phyloP scores from a whole-genome alignment of 2,329 filamentous ascomycete genomes.

The Alternaria gansuensis region DNA sequence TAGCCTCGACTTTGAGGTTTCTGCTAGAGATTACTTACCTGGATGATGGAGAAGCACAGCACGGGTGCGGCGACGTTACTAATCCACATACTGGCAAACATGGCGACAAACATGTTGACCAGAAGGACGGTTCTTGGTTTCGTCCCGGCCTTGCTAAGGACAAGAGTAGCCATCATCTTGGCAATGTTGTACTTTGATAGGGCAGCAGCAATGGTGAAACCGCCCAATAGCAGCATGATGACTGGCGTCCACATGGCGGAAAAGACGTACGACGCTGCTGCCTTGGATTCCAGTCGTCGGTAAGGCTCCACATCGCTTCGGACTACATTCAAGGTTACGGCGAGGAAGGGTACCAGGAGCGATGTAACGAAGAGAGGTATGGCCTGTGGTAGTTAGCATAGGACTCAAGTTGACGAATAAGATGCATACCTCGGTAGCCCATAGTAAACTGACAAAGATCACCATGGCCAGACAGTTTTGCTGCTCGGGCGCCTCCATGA shows the following conservation, averaged over 20 bases:
- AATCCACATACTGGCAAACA: slow-evolving; percentile 98
- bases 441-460: slow-evolving; percentile 90
- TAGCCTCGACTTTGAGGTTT: slow-evolving; percentile 1
- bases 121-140: slow-evolving; percentile 86
- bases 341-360: slow-evolving; percentile 89
- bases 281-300: slow-evolving; percentile 76
- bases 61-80: slow-evolving; percentile 98
- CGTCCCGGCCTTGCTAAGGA: slow-evolving; percentile 95
- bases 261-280: slow-evolving; percentile 85
- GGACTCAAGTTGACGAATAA: background rate
- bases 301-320: slow-evolving; percentile 76
- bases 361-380: slow-evolving; percentile 98
- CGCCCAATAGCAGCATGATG: slow-evolving; percentile 96
- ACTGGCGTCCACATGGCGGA: slow-evolving; percentile 99
- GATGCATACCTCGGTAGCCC: slow-evolving; percentile 83
- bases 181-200: slow-evolving; percentile 98
- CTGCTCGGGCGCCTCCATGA: slow-evolving; percentile 87
- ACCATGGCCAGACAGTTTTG: slow-evolving; percentile 96
- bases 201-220: slow-evolving; percentile 94
- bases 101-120: slow-evolving; percentile 99
- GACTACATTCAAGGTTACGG: slow-evolving; percentile 85
- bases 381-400: slow-evolving; percentile 64
- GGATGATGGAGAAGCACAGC: slow-evolving; percentile 96
- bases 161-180: slow-evolving; percentile 94
- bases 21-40: slow-evolving; percentile 63